A percentile compares a stretch with the other conserved stretches of the same genome.
These are phyloP conservation scores for Podaxis rugospora DNA, from an alignment of 768 basidiomycete species.

Conservation along the genomic window DNA sequence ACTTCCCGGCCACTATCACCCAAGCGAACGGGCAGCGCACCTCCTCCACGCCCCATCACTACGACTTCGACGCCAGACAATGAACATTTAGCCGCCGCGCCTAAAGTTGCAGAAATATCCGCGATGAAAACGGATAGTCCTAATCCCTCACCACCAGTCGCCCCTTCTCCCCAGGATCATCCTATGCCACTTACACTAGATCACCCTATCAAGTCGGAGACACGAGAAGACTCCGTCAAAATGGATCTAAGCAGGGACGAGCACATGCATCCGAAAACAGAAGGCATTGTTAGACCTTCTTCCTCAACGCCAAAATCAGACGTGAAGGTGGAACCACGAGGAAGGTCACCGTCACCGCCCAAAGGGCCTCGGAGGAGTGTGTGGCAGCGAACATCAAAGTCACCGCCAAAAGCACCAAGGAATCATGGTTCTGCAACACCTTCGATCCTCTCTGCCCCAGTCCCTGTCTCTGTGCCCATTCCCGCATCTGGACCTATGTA, in stretches of 20 bases:
- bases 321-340: not conserved
- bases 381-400: conserved; percentile 6
- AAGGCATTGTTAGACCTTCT: not conserved
- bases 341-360: conserved; percentile 9
- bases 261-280: not conserved
- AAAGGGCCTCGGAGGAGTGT: conserved; percentile 5
- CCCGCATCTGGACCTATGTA: not conserved
- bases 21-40: not conserved
- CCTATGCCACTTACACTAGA: not conserved
- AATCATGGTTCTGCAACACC: conserved; percentile 3
- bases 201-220: not conserved
- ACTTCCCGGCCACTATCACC: conserved; percentile 3
- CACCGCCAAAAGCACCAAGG: conserved; percentile 6
- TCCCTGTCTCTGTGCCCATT: not conserved
- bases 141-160: not conserved
- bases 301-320: conserved; percentile 1
- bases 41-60: not conserved
- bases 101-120: not conserved
- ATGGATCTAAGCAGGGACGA: not conserved
- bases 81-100: not conserved
- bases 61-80: not conserved
- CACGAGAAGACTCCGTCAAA: not conserved
- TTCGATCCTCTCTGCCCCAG: not conserved
- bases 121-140: not conserved
- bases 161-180: not conserved